Base-by-base conservation (phyloP, 2,329 filamentous ascomycete species). In the Pyrenophora tritici-repentis region DNA sequence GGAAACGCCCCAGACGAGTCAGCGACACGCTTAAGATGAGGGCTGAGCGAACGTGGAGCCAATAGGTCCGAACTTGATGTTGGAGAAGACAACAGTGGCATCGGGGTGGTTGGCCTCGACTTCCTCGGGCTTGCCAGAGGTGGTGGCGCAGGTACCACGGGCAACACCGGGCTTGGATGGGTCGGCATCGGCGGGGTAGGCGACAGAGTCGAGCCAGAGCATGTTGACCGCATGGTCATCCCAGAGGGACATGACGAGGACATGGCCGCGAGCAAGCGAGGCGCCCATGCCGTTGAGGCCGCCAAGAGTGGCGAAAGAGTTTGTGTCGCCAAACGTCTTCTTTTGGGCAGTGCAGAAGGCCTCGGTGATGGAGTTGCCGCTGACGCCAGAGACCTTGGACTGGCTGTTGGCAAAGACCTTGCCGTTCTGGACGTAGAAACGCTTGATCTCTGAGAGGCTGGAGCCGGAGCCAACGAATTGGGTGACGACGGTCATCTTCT, bases 171-270 rank as follows among this genome's bases (percentile, higher is more conserved):
- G 71, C 51, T 62, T 66, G 38, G 22, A 49, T 13, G 70, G 48
- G 58, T 69, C 65, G 26, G 58, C 63, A 44, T 70, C 65, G 53
- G 77, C 76, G 41, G 86, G 86, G 77, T 82, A 87, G 68, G 76
- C 26, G 26, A 29, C 81, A 54, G 82, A 83, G 77, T 90, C 87
- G 63, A 91, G 82, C 88, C 88, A 90, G 65, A 87, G 81, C 86
- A 90, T 90, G 75, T 86, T 81, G 65, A 82, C 75, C 53, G 81
- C 73, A 73, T 88, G 82, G 75, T 89, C 86, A 66, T 88, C 83
- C 80, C 80, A 83, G 52, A 86, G 74, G 18, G 77, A 80, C 78
- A 88, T 79, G 59, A 86, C 84, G 12, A 88, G 78, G 32, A 86
- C 85, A 82, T 87, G 85, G 31, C 84, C 84, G 26, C 78, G 62